Conservation (phyloP, 768 basidiomycete genomes). For the Leccinum disarticulatum region DNA sequence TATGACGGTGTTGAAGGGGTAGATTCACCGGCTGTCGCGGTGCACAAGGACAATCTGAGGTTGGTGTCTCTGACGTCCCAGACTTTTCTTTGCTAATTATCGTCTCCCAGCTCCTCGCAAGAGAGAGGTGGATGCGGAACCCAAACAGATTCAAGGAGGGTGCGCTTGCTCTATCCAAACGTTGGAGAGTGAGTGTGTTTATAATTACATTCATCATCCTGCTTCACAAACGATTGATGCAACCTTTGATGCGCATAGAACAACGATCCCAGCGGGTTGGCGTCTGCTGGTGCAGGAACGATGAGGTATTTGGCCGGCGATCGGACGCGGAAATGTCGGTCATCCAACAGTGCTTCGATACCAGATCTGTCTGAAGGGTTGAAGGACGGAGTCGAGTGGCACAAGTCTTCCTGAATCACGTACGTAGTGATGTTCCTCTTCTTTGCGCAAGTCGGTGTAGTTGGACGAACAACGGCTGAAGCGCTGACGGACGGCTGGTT, state of each 20-base stretch:
- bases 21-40: background rate
- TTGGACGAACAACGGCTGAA: no score
- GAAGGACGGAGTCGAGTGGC: background rate
- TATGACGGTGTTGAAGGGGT: background rate
- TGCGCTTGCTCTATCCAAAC: background rate
- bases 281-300: background rate
- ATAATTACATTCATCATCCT: background rate
- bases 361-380: no score
- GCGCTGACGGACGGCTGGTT: no score
- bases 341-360: no score
- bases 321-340: background rate
- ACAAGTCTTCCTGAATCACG: background rate
- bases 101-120: background rate
- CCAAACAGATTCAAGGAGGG: no score
- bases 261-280: background rate
- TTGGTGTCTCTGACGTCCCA: background rate
- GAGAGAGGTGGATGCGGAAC: background rate
- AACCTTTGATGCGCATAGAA: background rate
- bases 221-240: background rate
- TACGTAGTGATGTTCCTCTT: background rate
- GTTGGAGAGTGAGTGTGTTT: slow-evolving; percentile 1
- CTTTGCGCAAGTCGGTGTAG: no score
- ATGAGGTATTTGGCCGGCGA: no score
- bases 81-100: background rate
- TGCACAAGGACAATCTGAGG: no score